A percentile compares a stretch with the other conserved stretches of the same genome.
phyloP scores from a whole-genome alignment of 805 yeast species.

The Candida hungchunana region DNA sequence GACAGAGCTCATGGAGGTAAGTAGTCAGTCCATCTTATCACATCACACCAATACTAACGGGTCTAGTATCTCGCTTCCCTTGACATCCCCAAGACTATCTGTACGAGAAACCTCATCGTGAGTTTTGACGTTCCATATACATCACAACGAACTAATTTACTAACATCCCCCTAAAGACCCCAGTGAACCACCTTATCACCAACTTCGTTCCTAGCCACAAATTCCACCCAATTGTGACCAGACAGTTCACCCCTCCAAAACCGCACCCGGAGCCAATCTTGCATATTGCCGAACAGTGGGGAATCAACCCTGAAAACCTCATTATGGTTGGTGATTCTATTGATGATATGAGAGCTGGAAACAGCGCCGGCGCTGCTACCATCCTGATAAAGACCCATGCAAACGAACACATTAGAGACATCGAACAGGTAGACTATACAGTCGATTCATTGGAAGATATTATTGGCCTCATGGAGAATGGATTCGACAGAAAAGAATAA shows the following conservation, averaged over 20 bases:
- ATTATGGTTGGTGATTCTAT: slow-evolving; percentile 73
- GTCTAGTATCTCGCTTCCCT: slow-evolving; percentile 13
- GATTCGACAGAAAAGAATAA: slow-evolving; percentile 24
- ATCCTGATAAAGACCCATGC: slow-evolving; percentile 49
- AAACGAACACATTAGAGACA: slow-evolving; percentile 40
- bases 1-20: slow-evolving; percentile 13
- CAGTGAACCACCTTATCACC: slow-evolving; percentile 48
- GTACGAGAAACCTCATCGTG: slow-evolving; percentile 52
- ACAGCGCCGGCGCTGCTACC: slow-evolving; percentile 57
- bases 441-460: slow-evolving; percentile 34
- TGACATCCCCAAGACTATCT: slow-evolving; percentile 47
- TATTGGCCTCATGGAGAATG: slow-evolving; percentile 32
- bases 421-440: slow-evolving; percentile 26
- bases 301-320: slow-evolving; percentile 39
- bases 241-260: slow-evolving; percentile 64
- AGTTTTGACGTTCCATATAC: too few relatives aligned
- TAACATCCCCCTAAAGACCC: slow-evolving; percentile 23
- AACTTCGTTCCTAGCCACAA: slow-evolving; percentile 38
- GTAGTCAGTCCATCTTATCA: too few relatives aligned
- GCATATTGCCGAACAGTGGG: slow-evolving; percentile 50
- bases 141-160: too few relatives aligned
- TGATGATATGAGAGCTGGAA: slow-evolving; percentile 66
- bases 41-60: background rate
- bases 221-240: slow-evolving; percentile 53
- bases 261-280: slow-evolving; percentile 62